Base-by-base conservation (phyloP, 495 filamentous ascomycete species). In the Neurospora pannonica region DNA sequence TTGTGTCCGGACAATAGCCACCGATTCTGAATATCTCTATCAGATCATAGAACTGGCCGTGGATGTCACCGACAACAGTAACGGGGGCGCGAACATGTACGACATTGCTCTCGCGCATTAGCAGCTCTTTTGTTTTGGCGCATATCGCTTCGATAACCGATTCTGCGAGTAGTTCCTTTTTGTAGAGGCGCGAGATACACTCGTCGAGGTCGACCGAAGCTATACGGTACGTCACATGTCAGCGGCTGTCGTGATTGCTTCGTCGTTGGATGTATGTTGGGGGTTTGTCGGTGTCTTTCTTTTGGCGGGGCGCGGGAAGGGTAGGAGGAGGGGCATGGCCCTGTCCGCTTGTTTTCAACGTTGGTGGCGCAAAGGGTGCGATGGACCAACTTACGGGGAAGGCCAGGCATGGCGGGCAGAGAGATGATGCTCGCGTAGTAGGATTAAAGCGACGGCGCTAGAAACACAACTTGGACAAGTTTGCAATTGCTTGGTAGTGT, bases 41-140 rank as follows among this genome's bases (percentile, higher is more conserved):
- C 88, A 99, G 89, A 79, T 99, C 96, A 79, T 94, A 98, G 83
- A 99, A 99, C 84, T 99, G 96, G 21, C 96, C 96, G 83, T 99
- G 96, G 77, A 99, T 99, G 79, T 99, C 96, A 75, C 96, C 96
- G 9, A 99, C 97, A 3, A 99, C 96, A n/a, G 96, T 99, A 54
- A 99, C 93, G 9, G 96, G 96, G 19, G 96, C 95, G 72, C 90
- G 90, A 74, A 99, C 97, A 81, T 99, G 96, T 60, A 99, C 96
- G 70, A 99, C 96, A 86, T 99, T 99, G 87, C 95, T 98, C 89
- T 99, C 96, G 81, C 96, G 97, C 96, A 99, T 99, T 75, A 99
- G 87, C 73, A 98, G 88, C 83, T 99, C 96, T 77, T 99, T 99
- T 15, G 97, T 94, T 82, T 99, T 99, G 78, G 96, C 94, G 82